A percentile compares a stretch with the other conserved stretches of the same genome.
phyloP scores from a whole-genome alignment of 2,329 filamentous ascomycete species.

The Didymella arachidicola region DNA sequence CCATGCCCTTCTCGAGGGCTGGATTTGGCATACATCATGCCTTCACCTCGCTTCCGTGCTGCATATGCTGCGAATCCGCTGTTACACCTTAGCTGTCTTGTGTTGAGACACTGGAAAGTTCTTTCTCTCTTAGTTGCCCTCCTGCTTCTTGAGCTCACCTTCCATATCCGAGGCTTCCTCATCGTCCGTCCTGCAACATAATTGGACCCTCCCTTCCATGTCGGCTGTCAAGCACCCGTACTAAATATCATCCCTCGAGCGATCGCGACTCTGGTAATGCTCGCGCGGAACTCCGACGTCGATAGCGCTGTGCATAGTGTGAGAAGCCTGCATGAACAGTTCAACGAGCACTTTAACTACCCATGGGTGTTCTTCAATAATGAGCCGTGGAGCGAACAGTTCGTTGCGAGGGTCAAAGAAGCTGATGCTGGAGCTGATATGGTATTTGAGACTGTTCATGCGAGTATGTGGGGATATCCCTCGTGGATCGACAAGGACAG shows the following conservation, averaged over 20 bases:
- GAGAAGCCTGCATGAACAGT: slow-evolving; percentile 75
- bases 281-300: slow-evolving; percentile 89
- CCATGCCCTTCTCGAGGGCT: not conserved
- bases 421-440: slow-evolving; percentile 74
- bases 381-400: slow-evolving; percentile 85
- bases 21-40: not conserved
- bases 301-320: slow-evolving; percentile 76
- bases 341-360: slow-evolving; percentile 98
- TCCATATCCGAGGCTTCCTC: slow-evolving; percentile 20
- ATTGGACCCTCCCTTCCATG: slow-evolving; percentile 25
- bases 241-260: slow-evolving; percentile 66
- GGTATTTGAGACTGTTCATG: slow-evolving; percentile 82
- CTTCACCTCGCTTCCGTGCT: not conserved
- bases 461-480: slow-evolving; percentile 86
- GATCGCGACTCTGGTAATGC: slow-evolving; percentile 85
- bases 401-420: slow-evolving; percentile 79
- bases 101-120: slow-evolving; percentile 19
- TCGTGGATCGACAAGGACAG: slow-evolving; percentile 63
- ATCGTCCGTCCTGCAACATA: slow-evolving; percentile 15
- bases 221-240: slow-evolving; percentile 20
- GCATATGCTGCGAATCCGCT: not conserved
- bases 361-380: slow-evolving; percentile 99
- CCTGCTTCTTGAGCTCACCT: slow-evolving; percentile 19
- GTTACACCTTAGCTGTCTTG: not conserved
- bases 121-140: slow-evolving; percentile 2